Conservation (phyloP, 805 yeast genomes). For the Candida cerambycidarum region DNA sequence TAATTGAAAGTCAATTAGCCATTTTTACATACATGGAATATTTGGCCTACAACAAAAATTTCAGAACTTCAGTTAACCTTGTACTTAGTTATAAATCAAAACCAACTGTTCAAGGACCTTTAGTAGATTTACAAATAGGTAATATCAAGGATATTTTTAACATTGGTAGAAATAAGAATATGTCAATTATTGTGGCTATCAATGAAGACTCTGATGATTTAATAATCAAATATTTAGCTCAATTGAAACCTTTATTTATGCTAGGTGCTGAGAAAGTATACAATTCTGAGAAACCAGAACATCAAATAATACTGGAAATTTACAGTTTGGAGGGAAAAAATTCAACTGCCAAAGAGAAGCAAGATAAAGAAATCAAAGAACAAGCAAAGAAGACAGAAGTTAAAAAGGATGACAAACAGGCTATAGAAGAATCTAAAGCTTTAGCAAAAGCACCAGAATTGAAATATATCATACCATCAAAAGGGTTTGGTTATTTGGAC, state of each 20-base stretch:
- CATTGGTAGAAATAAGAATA: conserved; percentile 15
- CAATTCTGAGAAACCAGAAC: background rate
- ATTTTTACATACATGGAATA: background rate
- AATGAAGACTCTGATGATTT: conserved; percentile 9
- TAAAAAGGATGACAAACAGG: background rate
- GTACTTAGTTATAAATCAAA: background rate
- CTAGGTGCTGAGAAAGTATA: conserved; percentile 3
- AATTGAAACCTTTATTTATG: conserved; percentile 30
- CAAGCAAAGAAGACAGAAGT: background rate
- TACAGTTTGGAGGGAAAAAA: background rate
- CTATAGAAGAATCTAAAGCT: background rate
- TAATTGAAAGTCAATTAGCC: conserved; percentile 2
- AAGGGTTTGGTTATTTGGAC: conserved; percentile 33
- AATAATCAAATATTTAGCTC: conserved; percentile 20
- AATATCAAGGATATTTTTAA: conserved; percentile 15
- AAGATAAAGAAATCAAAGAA: background rate
- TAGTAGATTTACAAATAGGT: conserved; percentile 11
- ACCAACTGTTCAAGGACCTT: conserved; percentile 28
- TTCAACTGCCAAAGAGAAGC: background rate
- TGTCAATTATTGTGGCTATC: conserved; percentile 18
- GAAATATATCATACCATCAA: conserved; percentile 15
- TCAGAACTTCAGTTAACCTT: background rate
- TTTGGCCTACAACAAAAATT: background rate
- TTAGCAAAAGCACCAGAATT: background rate
- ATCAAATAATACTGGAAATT: background rate